Evolutionary conservation across 768 basidiomycete genomes (phyloP), one percentile per base, ranked within the genome.

Genomic region (Tubosaeta brunneosetosa): DNA sequence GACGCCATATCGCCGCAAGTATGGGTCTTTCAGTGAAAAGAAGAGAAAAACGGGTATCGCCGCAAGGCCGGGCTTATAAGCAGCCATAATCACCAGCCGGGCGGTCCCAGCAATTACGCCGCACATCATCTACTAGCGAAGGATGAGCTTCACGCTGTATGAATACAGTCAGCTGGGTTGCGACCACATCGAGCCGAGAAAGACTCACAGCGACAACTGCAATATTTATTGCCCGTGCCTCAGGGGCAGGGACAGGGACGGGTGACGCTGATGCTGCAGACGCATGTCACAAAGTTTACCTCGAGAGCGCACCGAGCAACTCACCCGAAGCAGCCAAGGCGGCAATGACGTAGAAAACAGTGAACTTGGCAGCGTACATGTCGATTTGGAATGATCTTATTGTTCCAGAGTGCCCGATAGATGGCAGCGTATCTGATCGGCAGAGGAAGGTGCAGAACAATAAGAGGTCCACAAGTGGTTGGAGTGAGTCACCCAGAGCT

Each of bases 181-280:
- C 11, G 26, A 13, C 7, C 11, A 14, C 13, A 29, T 1, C 14
- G 14, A 0, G 13, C 6, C 1, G 11, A 9, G 0, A 13, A 19
- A 1, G 4, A 50, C 68, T 51, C 26, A 70, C 66, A 56, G 33
- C 53, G 7, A 53, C 4, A 17, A 70, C 5, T 3, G 56, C 58
- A 4, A 42, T 8, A 3, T 49, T 33, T 11, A 40, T 49, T 4
- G 17, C 48, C 40, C 31, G 40, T n/a, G 41, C 55, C 3, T 46
- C 60, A 26, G 56, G 55, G 10, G 14, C 57, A 12, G 54, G 55
- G 1, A 56, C 45, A 22, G 69, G 65, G 4, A 67, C 19, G 6
- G 67, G 67, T 10, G 67, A 71, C 7, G 67, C 61, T 13, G 44
- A 53, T n/a, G 55, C 67, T 71, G 49, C n/a, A n/a, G 29, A 58